Base-by-base conservation (phyloP, 169 alveolate species). In the Cryptosporidium ryanae region DNA sequence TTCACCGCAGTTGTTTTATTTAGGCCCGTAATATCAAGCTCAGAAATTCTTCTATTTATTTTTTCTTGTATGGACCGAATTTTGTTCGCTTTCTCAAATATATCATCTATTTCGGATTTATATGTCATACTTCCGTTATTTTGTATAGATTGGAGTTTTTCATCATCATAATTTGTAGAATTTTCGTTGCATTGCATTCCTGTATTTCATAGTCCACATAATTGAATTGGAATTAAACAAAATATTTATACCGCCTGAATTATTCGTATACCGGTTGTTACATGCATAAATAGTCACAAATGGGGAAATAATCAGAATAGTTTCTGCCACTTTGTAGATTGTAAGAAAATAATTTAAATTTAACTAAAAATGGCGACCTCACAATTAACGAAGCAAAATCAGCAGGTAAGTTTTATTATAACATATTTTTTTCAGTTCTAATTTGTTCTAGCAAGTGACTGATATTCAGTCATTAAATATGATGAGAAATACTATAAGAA, bases 401-500 rank as follows among this genome's bases (percentile, higher is more conserved):
- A 59, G 21, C 87, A 76, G 43, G 87, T 76, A 76, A 31, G 87
- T 76, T 43, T 27, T 29, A 55, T 8, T 21, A 25, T 18, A 29
- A 63, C 44, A 8, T 18, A 18, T 12, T 2, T 0, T 18, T 65
- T 21, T 23, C 59, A 29, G 8, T 65, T 1, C 67, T 82, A 90
- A 21, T 90, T 90, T 21, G 68, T 91, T 27, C 64, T 10, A 92
- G 94, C 66, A 92, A 89, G 65, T 89, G 43, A 82, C 91, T 63
- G 63, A 92, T 91, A 76, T 92, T 91, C 82, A 91, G 48, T 54
- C 90, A 17, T 67, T 91, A 38, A 91, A 91, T 82, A 91, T 91
- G 93, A 50, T 91, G 67, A 91, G 91, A 55, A 91, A 91, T 82
- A 82, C 91, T 61, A 82, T 91, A 21, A 84, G 90, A 84, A 67